Base-by-base conservation (phyloP, 2,329 filamentous ascomycete species). In the Decorospora gaudefroyi region DNA sequence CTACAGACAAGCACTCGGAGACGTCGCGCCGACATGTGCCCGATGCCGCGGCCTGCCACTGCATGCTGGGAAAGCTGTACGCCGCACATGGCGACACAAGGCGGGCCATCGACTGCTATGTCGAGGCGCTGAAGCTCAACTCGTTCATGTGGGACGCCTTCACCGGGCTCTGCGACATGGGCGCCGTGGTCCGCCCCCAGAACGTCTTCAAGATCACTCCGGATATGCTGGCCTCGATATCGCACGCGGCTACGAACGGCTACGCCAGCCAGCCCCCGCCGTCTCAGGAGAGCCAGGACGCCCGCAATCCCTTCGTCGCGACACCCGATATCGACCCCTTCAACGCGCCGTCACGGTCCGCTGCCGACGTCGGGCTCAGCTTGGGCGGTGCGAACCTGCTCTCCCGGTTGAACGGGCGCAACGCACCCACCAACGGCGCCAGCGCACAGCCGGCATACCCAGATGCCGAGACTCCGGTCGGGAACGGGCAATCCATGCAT, bases 131-230 rank as follows among this genome's bases (percentile, higher is more conserved):
- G 60, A 95, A 91, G 72, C 71, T 85, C 41, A 99, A 97, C 63
- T 91, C 93, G 1, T 92, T 97, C 71, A 93, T 96, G 82, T 99
- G 93, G 93, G 93, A 99, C 76, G 91, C 92, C 0, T 97, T 97
- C 62, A 84, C 86, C 15, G 86, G 83, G 11, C 79, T 99, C 6
- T 96, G 91, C 67, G 90, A 96, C 64, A 88, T 82, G 29, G 83
- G 82, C 74, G 86, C 90, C 30, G 85, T 84, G 55, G 79, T 97
- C 41, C 84, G 88, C 42, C 84, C 93, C 7, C 81, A 85, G 17
- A 96, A 95, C 62, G 87, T 96, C 51, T 99, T 96, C 74, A 90
- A 85, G 65, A 74, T 87, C 58, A 89, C 80, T 11, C 74, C 79
- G 15, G 84, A 87, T 51, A 78, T 87, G 70, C 71, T 80, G 40